Evolutionary conservation across 177 flowering plant genomes (phyloP), one percentile per base, ranked within the genome.

Genomic region (Vitis hybrid): DNA sequence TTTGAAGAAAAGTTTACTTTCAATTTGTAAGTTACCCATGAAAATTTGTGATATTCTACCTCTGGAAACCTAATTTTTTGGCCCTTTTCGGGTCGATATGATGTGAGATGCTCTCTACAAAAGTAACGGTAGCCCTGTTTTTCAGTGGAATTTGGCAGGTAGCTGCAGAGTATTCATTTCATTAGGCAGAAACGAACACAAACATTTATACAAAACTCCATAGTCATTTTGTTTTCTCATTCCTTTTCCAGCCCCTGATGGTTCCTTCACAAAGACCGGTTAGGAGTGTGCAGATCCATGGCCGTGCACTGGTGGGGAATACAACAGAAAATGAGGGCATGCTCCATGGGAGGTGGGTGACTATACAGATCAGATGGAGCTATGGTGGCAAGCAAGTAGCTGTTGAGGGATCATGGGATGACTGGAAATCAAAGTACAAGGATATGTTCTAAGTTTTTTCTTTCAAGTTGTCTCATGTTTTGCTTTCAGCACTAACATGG

Each of bases 341-440:
- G 51, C 19, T 18, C n/a, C 60, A 31, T 20, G 84, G 79, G 78
- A 73, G 74, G 69, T 73, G 75, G 50, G 77, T 77, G 56, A 83
- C 87, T 10, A 84, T 79, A n/a, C 76, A 84, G 87, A 79, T 90
- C 67, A 82, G 83, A 31, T 92, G 93, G 97, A 82, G 74, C 72
- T 68, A 78, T 76, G 92, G 85, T 26, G 94, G 93, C 60, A 85
- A 73, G 54, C 73, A 80, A 70, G 97, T 92, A n/a, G 85, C 86
- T 18, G 78, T 92, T 29, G 82, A 81, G 20, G 97, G 97, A 67
- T 88, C 97, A 50, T 92, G 97, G 97, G 93, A 90, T 78, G 76
- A 84, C 75, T 92, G 93, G 93, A 78, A 67, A 61, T 75, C 83
- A 51, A 84, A 70, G 97, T 90, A 84, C 22, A 19, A 9, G 1